Conservation (phyloP, 2,329 filamentous ascomycete species). For the Annulohypoxylon truncatum region DNA sequence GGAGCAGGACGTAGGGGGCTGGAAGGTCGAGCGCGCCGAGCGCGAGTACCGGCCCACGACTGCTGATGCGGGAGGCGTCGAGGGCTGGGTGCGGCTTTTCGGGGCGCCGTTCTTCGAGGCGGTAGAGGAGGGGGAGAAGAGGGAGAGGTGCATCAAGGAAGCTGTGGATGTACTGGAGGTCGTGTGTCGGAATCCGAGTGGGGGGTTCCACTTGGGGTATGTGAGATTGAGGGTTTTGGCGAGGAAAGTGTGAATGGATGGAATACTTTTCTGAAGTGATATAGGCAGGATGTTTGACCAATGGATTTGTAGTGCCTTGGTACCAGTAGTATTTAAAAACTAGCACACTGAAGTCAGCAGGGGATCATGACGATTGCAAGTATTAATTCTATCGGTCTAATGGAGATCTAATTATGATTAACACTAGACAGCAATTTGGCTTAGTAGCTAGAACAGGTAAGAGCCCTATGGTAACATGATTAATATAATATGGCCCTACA, state of each 20-base stretch:
- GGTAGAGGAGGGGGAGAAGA: constrained; percentile 58
- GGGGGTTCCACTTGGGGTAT: constrained; percentile 66
- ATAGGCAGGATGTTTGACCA: not conserved
- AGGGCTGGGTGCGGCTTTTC: constrained; percentile 75
- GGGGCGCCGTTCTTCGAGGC: constrained; percentile 68
- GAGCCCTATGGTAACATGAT: not conserved
- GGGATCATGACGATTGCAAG: not conserved
- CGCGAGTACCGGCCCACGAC: constrained; percentile 73
- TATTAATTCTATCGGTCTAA: not conserved
- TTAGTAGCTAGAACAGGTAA: not conserved
- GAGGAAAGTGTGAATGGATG: constrained; percentile 50
- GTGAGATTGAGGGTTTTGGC: constrained; percentile 64
- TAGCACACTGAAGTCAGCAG: not conserved
- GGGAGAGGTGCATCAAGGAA: constrained; percentile 66
- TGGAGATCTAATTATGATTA: not conserved
- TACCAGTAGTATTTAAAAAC: not conserved
- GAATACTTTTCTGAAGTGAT: not conserved
- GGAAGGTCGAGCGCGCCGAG: constrained; percentile 65
- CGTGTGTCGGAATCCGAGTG: constrained; percentile 66
- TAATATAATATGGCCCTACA: not conserved
- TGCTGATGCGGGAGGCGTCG: constrained; percentile 68
- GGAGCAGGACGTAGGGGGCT: constrained; percentile 59
- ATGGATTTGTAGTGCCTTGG: not conserved
- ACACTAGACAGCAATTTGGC: not conserved
- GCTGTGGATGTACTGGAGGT: constrained; percentile 65